Conservation (phyloP, 352 stramenopile genomes). For the Pythium monospermum region DNA sequence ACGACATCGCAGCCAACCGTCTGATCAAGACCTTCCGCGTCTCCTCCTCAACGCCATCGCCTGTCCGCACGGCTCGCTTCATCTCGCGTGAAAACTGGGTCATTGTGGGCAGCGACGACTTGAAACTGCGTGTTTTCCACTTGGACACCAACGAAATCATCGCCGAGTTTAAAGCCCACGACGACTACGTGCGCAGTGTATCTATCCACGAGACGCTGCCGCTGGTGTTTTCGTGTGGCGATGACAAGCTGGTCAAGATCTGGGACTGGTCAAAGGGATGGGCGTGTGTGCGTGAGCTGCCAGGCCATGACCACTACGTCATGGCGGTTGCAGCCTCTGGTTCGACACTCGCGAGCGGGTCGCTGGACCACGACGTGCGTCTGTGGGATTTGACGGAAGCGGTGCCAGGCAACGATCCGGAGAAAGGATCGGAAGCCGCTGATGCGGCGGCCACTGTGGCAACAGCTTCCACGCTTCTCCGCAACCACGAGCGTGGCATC, state of each 20-base stretch:
- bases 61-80: constrained; percentile 69
- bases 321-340: constrained; percentile 94
- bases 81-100: constrained; percentile 89
- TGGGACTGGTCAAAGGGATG: constrained; percentile 83
- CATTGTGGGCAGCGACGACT: constrained; percentile 81
- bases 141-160: constrained; percentile 93
- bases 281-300: constrained; percentile 18
- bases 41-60: constrained; percentile 49
- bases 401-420: too few species aligned
- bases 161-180: constrained; percentile 88
- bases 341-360: constrained; percentile 90
- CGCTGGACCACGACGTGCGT: constrained; percentile 91
- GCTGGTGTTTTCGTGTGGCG: constrained; percentile 78
- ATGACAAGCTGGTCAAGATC: constrained; percentile 94
- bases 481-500: constrained; percentile 85
- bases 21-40: constrained; percentile 89
- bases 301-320: constrained; percentile 90
- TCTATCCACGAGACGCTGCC: constrained; percentile 88
- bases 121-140: constrained; percentile 90
- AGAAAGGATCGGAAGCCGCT: too few species aligned
- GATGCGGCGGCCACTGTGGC: constrained; percentile 55
- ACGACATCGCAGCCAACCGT: constrained; percentile 72
- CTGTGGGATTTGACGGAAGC: constrained; percentile 57
- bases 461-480: constrained; percentile 31
- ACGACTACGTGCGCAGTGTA: constrained; percentile 91